Evolutionary conservation across 768 basidiomycete species (phyloP).

Genomic region (Cystofilobasidium bisporidii): DNA sequence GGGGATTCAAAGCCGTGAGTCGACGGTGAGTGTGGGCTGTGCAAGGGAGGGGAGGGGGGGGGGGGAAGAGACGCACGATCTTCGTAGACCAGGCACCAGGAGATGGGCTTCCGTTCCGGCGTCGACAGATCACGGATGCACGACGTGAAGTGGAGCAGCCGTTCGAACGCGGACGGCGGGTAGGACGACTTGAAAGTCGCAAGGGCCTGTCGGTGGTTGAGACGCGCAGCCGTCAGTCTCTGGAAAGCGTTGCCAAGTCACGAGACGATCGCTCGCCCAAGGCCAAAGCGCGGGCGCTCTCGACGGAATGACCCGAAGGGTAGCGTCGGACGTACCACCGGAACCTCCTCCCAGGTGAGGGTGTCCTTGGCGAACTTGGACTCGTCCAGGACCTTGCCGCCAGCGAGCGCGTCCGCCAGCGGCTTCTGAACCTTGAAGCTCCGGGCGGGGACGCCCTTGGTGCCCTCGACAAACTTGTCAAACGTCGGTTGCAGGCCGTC

Average conservation of each 20-base stretch:
- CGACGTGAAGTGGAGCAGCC: conserved; percentile 5
- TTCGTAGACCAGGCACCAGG: conserved; percentile 13
- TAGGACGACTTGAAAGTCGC: not conserved
- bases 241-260: too few relatives aligned
- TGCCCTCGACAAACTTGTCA: not conserved
- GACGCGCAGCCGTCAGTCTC: too few relatives aligned
- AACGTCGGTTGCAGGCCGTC: conserved; percentile 5
- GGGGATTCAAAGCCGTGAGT: not conserved
- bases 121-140: conserved; percentile 19
- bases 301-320: too few relatives aligned
- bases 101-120: conserved; percentile 5
- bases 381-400: not conserved
- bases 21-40: not conserved
- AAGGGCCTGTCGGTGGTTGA: not conserved
- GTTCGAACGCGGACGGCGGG: not conserved
- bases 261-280: too few relatives aligned
- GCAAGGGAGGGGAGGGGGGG: too few relatives aligned
- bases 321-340: conserved; percentile 1
- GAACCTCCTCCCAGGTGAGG: conserved; percentile 13
- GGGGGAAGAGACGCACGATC: not conserved
- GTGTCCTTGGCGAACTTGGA: not conserved
- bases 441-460: not conserved
- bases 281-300: too few relatives aligned
- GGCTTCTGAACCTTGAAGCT: conserved; percentile 20
- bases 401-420: not conserved